Evolutionary conservation across 345 rosid species (phyloP).

Genomic region (Populus nigra): DNA sequence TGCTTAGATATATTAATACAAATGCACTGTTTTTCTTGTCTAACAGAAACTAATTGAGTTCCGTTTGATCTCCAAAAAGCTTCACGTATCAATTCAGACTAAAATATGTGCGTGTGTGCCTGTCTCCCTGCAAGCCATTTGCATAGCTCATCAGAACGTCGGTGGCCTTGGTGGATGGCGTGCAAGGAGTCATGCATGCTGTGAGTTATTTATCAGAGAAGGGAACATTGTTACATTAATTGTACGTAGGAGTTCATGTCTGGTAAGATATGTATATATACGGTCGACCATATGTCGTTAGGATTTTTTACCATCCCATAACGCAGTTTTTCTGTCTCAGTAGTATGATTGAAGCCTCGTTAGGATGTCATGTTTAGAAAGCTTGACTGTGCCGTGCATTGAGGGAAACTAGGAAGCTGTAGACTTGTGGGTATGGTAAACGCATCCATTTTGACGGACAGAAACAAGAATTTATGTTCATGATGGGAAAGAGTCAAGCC

Average conservation of each 20-base stretch:
- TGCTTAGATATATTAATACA: neutral
- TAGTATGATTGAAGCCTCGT: neutral
- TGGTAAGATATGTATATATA: neutral
- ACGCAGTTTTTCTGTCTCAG: neutral
- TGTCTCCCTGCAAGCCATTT: constrained; percentile 64
- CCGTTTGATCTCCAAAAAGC: too few relatives aligned
- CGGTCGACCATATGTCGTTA: neutral
- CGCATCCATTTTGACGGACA: neutral
- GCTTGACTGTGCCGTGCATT: neutral
- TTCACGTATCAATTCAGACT: too few relatives aligned
- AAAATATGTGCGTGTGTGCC: constrained; percentile 28
- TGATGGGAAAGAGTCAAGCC: neutral
- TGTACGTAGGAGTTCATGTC: neutral
- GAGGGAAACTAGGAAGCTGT: neutral
- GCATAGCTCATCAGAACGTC: constrained; percentile 34
- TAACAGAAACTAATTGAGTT: too few relatives aligned
- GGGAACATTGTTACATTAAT: neutral
- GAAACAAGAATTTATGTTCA: neutral
- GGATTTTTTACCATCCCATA: neutral
- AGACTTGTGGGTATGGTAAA: neutral
- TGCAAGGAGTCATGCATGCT: constrained; percentile 57
- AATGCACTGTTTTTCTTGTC: too few relatives aligned
- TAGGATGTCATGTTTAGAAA: neutral
- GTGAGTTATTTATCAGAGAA: neutral
- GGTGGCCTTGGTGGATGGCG: constrained; percentile 47